Percentiles rank a stretch among this genome's conserved stretches.
Evolutionary conservation across 2,329 filamentous ascomycete genomes (phyloP).

Genomic region (Colletotrichum horii): DNA sequence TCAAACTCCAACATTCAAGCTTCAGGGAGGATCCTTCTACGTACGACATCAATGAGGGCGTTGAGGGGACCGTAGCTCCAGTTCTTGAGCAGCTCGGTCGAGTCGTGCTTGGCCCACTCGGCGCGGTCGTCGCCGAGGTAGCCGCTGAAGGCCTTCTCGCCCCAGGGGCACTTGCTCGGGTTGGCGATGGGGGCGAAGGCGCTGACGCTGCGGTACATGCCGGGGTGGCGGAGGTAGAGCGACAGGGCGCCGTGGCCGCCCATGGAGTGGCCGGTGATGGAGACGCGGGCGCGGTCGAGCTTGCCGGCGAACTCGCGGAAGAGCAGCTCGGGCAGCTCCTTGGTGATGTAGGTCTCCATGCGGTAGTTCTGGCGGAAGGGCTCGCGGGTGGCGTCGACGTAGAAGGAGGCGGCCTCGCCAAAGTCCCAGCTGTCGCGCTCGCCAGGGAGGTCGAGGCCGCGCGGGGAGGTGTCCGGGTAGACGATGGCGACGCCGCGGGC

Average conservation of each 20-base stretch:
- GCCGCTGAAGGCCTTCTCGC: conserved; percentile 90
- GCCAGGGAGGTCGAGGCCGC: conserved; percentile 79
- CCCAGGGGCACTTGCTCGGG: conserved; percentile 87
- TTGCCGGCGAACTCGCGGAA: conserved; percentile 71
- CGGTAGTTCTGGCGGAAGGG: conserved; percentile 83
- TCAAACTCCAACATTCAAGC: no score
- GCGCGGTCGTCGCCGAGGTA: conserved; percentile 82
- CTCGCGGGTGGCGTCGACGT: conserved; percentile 80
- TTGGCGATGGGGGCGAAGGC: conserved; percentile 93
- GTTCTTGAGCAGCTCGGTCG: conserved; percentile 83
- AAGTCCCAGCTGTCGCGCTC: conserved; percentile 94
- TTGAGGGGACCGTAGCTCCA: conserved; percentile 73
- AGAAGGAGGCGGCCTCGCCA: conserved; percentile 91
- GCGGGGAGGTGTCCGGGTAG: conserved; percentile 93
- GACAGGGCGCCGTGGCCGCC: conserved; percentile 95
- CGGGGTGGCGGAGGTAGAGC: conserved; percentile 89
- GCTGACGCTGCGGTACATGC: conserved; percentile 85
- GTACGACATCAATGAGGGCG: conserved; percentile 84
- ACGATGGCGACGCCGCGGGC: conserved; percentile 87
- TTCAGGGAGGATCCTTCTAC: conserved; percentile 35
- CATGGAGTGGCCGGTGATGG: conserved; percentile 96
- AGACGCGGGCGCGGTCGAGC: conserved; percentile 74
- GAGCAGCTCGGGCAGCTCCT: conserved; percentile 81
- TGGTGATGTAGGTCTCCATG: conserved; percentile 94
- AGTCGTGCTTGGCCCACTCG: conserved; percentile 89